Evolutionary conservation across 139 green algal species (phyloP), one percentile per base, ranked within the genome.

Genomic region (Chlamydomonas applanata): DNA sequence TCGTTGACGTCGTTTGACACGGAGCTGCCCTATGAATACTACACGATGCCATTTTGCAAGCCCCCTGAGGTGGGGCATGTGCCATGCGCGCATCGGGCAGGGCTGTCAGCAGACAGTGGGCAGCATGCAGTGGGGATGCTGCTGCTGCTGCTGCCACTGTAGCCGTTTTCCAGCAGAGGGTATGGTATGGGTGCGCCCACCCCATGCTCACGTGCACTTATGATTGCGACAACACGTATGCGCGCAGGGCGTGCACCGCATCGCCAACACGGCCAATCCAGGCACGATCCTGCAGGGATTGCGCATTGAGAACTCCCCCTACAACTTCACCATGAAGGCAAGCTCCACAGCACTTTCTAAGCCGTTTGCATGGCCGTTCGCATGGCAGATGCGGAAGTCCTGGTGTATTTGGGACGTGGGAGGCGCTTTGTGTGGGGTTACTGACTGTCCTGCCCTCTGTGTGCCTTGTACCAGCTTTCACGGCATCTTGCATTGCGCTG

Each of bases 1-100:
- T 96, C 91, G 0, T 64, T 98, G 27, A 95, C 88, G 1, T 97
- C 91, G 2, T 91, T 89, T 61, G 91, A 96, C 32, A 98, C 95
- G 56, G 93, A 98, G 71, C 79, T 98, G 62, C 95, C 95, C 0
- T 98, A 85, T 76, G 85, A 94, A 20, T 99, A 98, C 79, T 99
- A 98, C 83, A 87, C 81, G 11, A 78, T 98, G 77, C 95, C 95
- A 0, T 99, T 98, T 73, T 98, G 95, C 87, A 89, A 89, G 67
- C 95, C 95, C 2, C 27, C 70, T 2, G 92, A 93, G 40, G 40
- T 49, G n/a, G n/a, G n/a, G n/a, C n/a, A n/a, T n/a, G n/a, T n/a
- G n/a, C n/a, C n/a, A n/a, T n/a, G n/a, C n/a, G n/a, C n/a, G n/a
- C n/a, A n/a, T n/a, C n/a, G n/a, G n/a, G n/a, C n/a, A n/a, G n/a